Percentiles rank a stretch among this genome's conserved stretches.
These are phyloP conservation scores for Dactylellina parvicollis DNA, from an alignment of 2,329 filamentous ascomycete genomes.

Conservation along the genomic window DNA sequence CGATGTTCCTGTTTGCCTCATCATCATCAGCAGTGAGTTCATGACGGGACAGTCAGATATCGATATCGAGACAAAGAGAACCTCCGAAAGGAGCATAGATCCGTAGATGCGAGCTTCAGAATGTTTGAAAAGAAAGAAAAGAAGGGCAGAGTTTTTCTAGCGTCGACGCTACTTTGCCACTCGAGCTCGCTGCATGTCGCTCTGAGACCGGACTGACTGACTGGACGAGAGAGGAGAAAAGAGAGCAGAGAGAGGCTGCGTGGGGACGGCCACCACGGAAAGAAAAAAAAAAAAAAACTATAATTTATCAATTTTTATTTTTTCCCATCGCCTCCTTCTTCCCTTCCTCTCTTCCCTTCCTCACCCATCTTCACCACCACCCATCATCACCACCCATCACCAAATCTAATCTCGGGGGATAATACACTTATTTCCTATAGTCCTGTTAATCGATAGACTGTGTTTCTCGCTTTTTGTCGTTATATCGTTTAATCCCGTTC, in stretches of 20 bases:
- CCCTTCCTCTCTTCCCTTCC: constrained; percentile 39
- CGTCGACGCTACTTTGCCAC: constrained; percentile 50
- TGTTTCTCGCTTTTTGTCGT: constrained; percentile 48
- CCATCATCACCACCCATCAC: constrained; percentile 41
- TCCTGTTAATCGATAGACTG: constrained; percentile 49
- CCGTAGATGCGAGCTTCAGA: not conserved
- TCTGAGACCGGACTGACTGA: not conserved
- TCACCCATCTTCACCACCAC: constrained; percentile 48
- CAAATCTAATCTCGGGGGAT: constrained; percentile 44
- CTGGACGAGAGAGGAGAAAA: not conserved
- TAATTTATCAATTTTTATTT: constrained; percentile 27
- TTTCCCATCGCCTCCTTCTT: not conserved
- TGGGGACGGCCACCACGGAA: not conserved
- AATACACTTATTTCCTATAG: constrained; percentile 42
- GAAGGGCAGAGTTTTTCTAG: constrained; percentile 36
- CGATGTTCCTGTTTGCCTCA: constrained; percentile 21
- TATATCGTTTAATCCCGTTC: constrained; percentile 55
- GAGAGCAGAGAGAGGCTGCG: not conserved
- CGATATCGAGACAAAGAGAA: constrained; percentile 11
- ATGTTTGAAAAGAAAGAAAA: constrained; percentile 5
- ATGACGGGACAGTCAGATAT: not conserved
- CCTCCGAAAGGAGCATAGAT: constrained; percentile 3
- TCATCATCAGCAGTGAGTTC: too few species aligned
- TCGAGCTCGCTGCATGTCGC: too few species aligned
- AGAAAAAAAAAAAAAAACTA: constrained; percentile 13